phyloP scores from a whole-genome alignment of 2,329 filamentous ascomycete species.

The Colletotrichum destructivum region DNA sequence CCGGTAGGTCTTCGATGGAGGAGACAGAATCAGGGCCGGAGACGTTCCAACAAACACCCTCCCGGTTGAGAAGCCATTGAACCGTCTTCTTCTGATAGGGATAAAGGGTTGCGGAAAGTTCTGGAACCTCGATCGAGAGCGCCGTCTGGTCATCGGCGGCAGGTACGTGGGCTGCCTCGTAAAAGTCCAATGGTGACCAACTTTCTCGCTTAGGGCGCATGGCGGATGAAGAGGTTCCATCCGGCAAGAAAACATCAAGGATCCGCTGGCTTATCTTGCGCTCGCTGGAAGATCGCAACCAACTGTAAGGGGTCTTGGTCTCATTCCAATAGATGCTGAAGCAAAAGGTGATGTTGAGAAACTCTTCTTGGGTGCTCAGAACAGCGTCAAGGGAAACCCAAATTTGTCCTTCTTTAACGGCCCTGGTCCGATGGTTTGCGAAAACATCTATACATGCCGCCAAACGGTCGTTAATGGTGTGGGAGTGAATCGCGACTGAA shows the following conservation, averaged over 20 bases:
- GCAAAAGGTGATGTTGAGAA: constrained; percentile 50
- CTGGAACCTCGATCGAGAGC: constrained; percentile 58
- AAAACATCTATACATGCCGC: constrained; percentile 39
- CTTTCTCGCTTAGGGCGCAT: constrained; percentile 42
- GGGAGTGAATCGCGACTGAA: constrained; percentile 14
- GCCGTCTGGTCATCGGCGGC: constrained; percentile 57
- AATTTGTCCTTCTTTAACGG: constrained; percentile 45
- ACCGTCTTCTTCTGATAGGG: constrained; percentile 81
- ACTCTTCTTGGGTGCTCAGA: constrained; percentile 48
- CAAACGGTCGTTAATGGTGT: constrained; percentile 9
- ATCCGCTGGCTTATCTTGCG: constrained; percentile 53
- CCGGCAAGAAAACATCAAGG: constrained; percentile 55
- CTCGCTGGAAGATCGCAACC: constrained; percentile 49
- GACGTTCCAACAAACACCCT: constrained; percentile 69
- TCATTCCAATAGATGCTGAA: constrained; percentile 61
- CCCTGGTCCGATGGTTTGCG: constrained; percentile 38
- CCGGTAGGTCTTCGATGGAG: constrained; percentile 43
- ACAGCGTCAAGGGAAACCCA: constrained; percentile 53
- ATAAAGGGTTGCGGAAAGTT: constrained; percentile 69
- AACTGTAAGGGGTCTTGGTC: constrained; percentile 51
- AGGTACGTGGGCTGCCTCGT: constrained; percentile 77
- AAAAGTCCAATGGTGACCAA: constrained; percentile 73
- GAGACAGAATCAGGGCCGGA: constrained; percentile 40
- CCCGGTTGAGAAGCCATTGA: constrained; percentile 78
- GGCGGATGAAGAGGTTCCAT: constrained; percentile 46